These are phyloP conservation scores for Kodamaea nitidulidarum DNA, from an alignment of 805 yeast species.

Conservation along the genomic window DNA sequence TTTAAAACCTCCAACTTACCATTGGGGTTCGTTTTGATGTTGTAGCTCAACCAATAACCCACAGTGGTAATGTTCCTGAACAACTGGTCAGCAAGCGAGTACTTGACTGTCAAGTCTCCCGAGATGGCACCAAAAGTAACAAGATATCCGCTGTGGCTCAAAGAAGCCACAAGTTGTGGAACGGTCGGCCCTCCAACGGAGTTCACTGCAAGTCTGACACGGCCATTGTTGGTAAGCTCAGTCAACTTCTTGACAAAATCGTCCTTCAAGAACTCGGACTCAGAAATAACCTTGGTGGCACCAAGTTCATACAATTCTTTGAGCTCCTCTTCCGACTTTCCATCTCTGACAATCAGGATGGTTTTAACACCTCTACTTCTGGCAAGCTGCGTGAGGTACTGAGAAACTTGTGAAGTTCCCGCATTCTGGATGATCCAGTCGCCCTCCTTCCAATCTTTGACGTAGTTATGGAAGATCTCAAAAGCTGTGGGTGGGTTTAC, in stretches of 20 bases:
- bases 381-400: too few species aligned
- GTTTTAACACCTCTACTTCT: too few species aligned
- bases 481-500: slow-evolving; percentile 21
- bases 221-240: too few species aligned
- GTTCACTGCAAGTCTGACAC: too few species aligned
- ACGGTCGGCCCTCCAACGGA: slow-evolving; percentile 27
- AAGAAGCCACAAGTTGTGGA: slow-evolving; percentile 19
- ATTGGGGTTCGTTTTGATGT: slow-evolving; percentile 44
- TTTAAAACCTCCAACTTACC: slow-evolving; percentile 41
- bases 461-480: too few species aligned
- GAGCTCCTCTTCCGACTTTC: too few species aligned
- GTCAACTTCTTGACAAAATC: too few species aligned
- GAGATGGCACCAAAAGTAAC: slow-evolving; percentile 26
- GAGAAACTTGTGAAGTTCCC: slow-evolving; percentile 32
- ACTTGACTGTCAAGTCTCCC: slow-evolving; percentile 18
- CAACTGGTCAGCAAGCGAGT: slow-evolving; percentile 23
- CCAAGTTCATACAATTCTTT: too few species aligned
- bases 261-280: too few species aligned
- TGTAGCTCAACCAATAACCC: slow-evolving; percentile 33
- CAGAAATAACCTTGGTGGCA: too few species aligned
- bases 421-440: slow-evolving; percentile 35
- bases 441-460: slow-evolving; percentile 19
- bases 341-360: too few species aligned
- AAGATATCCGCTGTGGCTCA: slow-evolving; percentile 25
- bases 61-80: slow-evolving; percentile 27